phyloP scores from a whole-genome alignment of 2,329 filamentous ascomycete genomes.

The Arthrobotrys iridis region DNA sequence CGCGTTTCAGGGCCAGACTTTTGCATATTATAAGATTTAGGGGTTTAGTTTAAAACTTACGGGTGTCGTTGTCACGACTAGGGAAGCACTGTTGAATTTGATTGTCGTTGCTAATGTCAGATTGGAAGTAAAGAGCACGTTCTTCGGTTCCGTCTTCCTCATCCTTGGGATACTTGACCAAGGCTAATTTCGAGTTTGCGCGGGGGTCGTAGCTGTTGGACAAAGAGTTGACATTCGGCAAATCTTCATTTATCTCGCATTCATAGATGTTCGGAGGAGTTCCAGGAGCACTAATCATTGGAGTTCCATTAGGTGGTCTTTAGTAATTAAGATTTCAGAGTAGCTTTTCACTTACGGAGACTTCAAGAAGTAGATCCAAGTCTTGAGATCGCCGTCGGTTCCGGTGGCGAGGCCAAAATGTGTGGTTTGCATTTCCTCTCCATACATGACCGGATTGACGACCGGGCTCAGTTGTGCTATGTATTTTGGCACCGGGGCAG shows the following conservation, averaged over 20 bases:
- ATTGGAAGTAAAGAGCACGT: neutral
- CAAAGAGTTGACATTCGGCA: neutral
- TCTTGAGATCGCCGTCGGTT: neutral
- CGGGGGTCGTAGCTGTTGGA: neutral
- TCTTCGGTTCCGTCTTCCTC: neutral
- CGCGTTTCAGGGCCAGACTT: neutral
- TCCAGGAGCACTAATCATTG: neutral
- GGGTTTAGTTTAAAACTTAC: neutral
- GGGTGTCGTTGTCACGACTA: neutral
- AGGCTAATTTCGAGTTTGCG: neutral
- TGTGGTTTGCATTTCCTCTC: slow-evolving; percentile 6
- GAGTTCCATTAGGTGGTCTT: neutral
- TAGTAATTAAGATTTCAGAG: neutral
- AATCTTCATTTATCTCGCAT: neutral
- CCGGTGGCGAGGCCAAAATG: neutral
- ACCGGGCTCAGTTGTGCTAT: slow-evolving; percentile 6
- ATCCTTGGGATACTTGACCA: neutral
- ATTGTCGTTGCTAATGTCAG: slow-evolving; percentile 1
- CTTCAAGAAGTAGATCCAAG: slow-evolving; percentile 2
- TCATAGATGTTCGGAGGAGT: neutral
- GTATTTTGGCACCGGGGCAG: neutral
- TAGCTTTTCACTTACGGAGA: neutral
- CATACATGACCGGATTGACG: neutral
- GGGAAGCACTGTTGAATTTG: neutral
- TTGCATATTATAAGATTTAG: neutral